Evolutionary conservation across 1,139 yeast genomes (phyloP).

Genomic region (Hanseniaspora gamundiae): DNA sequence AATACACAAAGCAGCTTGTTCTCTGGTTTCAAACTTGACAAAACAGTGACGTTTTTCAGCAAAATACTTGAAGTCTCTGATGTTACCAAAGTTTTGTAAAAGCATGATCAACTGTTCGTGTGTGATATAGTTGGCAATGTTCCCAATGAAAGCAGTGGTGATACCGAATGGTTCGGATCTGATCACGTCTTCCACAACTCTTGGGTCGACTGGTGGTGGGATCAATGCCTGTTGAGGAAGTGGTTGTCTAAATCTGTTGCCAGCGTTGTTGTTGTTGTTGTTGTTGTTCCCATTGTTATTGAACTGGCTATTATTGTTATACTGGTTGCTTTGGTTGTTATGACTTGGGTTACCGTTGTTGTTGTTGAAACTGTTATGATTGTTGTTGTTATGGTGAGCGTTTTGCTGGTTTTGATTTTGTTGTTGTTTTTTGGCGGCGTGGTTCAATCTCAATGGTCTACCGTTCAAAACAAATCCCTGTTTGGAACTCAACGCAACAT

Average conservation of each 20-base stretch:
- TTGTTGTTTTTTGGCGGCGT: constrained; percentile 70
- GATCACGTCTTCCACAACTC: constrained; percentile 54
- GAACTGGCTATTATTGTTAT: constrained; percentile 6
- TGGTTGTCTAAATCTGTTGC: constrained; percentile 11
- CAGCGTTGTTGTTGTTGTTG: constrained; percentile 13
- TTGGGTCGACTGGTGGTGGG: constrained; percentile 32
- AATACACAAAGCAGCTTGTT: constrained; percentile 79
- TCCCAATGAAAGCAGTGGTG: constrained; percentile 82
- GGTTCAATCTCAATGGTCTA: constrained; percentile 68
- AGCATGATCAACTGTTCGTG: constrained; percentile 68
- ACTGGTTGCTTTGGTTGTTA: constrained; percentile 6
- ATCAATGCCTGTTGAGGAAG: constrained; percentile 14
- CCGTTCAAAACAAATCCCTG: constrained; percentile 65
- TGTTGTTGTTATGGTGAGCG: constrained; percentile 13
- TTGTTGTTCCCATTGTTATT: constrained; percentile 10
- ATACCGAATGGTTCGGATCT: constrained; percentile 57
- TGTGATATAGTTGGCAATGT: constrained; percentile 64
- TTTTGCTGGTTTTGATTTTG: constrained; percentile 14
- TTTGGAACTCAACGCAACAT: constrained; percentile 58
- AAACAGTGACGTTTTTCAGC: constrained; percentile 53
- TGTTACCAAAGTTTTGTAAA: constrained; percentile 68
- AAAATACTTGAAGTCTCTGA: constrained; percentile 69
- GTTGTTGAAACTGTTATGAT: constrained; percentile 28
- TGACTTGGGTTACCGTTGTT: constrained; percentile 63
- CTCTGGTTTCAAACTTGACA: constrained; percentile 78